phyloP scores from a whole-genome alignment of 169 alveolate species.

The Besnoitia besnoiti region DNA sequence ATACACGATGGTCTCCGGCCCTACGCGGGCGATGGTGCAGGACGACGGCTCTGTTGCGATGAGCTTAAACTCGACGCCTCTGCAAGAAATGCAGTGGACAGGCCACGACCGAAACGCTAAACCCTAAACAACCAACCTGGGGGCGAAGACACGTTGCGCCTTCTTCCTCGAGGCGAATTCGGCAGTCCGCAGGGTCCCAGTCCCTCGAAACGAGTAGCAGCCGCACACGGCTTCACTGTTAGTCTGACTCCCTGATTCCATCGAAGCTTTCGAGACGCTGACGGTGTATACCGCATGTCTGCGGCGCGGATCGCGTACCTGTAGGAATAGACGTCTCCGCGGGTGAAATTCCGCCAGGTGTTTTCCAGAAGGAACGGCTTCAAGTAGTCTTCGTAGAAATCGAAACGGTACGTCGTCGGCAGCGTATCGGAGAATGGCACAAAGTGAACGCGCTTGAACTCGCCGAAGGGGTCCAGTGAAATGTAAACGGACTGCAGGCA shows the following conservation, averaged over 20 bases:
- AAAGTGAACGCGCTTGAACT: constrained; percentile 72
- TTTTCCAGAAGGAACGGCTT: constrained; percentile 74
- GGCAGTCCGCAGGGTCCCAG: too few relatives aligned
- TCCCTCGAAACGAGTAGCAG: too few relatives aligned
- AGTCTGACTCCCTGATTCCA: too few relatives aligned
- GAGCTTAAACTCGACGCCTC: constrained; percentile 79
- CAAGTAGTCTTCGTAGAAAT: constrained; percentile 75
- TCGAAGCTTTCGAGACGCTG: too few relatives aligned
- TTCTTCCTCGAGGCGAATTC: too few relatives aligned
- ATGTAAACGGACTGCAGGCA: constrained; percentile 72
- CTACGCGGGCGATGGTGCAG: constrained; percentile 62
- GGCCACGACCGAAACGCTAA: not conserved
- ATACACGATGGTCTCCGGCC: constrained; percentile 68
- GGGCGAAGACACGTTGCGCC: too few relatives aligned
- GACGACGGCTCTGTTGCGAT: constrained; percentile 69
- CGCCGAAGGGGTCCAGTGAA: constrained; percentile 79
- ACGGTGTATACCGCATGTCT: too few relatives aligned
- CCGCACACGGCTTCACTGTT: too few relatives aligned
- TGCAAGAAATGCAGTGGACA: constrained; percentile 10
- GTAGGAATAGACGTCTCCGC: constrained; percentile 75
- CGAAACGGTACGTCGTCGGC: constrained; percentile 76
- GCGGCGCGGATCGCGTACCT: too few relatives aligned
- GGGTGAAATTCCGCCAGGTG: constrained; percentile 67
- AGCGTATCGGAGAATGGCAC: constrained; percentile 78
- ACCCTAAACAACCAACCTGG: not conserved